A percentile compares a stretch with the other conserved stretches of the same genome.
Conservation (phyloP, 306 rosid species). For the Adenanthera pavonina region DNA sequence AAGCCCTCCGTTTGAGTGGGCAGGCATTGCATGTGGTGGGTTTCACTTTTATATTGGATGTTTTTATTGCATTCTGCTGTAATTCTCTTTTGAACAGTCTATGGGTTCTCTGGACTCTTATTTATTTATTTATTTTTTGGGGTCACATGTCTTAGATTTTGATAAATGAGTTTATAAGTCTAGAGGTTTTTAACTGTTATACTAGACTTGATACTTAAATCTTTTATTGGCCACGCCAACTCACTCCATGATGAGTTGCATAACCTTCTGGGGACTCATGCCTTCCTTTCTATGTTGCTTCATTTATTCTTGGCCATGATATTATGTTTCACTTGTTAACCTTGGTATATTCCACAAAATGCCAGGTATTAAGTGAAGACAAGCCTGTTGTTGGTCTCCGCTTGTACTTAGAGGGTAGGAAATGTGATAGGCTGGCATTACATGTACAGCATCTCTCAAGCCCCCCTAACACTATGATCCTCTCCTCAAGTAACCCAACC, state of each 20-base stretch:
- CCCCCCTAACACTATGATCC: conserved; percentile 77
- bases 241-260: conserved; percentile 12
- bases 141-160: neutral
- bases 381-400: conserved; percentile 96
- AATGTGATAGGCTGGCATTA: conserved; percentile 73
- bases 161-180: conserved; percentile 14
- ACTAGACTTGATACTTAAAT: conserved; percentile 2
- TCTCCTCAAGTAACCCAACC: conserved; percentile 48
- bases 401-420: conserved; percentile 83
- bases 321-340: conserved; percentile 27
- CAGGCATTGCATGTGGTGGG: conserved; percentile 25
- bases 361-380: conserved; percentile 75
- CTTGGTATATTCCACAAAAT: conserved; percentile 35
- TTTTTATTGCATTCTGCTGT: conserved; percentile 22
- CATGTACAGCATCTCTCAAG: conserved; percentile 91
- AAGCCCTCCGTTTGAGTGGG: conserved; percentile 24
- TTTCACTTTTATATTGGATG: conserved; percentile 15
- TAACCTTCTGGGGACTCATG: conserved; percentile 35
- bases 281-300: conserved; percentile 11
- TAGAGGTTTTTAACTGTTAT: conserved; percentile 14
- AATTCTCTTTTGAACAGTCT: neutral
- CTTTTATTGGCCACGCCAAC: conserved; percentile 5
- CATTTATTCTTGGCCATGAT: conserved; percentile 8
- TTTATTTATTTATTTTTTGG: neutral
- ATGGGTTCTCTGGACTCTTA: conserved; percentile 1